phyloP scores from a whole-genome alignment of 1,284 basidiomycete species.

The Lignosus rhinocerotis region DNA sequence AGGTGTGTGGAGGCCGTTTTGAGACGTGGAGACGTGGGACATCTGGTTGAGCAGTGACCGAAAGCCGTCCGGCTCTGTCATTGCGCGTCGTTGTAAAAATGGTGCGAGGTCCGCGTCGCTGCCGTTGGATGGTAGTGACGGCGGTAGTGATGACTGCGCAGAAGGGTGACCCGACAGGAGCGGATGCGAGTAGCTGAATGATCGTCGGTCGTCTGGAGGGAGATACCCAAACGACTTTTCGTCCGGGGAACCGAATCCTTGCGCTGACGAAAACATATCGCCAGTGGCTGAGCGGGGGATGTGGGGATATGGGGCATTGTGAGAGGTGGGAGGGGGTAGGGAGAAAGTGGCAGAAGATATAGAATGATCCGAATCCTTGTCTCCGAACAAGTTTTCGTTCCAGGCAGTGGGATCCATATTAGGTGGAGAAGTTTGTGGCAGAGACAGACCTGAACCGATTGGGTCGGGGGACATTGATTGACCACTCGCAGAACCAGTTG shows the following conservation, averaged over 20 bases:
- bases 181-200: constrained; percentile 47
- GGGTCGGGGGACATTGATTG: constrained; percentile 38
- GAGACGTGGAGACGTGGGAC: constrained; percentile 14
- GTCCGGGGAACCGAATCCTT: constrained; percentile 34
- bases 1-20: constrained; percentile 18
- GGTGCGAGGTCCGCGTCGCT: constrained; percentile 25
- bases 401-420: constrained; percentile 54
- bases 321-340: constrained; percentile 35
- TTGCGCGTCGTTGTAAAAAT: constrained; percentile 43
- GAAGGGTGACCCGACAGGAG: constrained; percentile 41
- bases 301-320: constrained; percentile 40
- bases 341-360: constrained; percentile 42
- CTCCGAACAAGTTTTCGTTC: constrained; percentile 58
- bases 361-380: constrained; percentile 47
- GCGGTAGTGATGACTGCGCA: constrained; percentile 28
- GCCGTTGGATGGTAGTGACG: constrained; percentile 30
- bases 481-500: constrained; percentile 35
- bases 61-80: constrained; percentile 52
- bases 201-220: constrained; percentile 42
- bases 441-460: constrained; percentile 36
- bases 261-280: constrained; percentile 39
- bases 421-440: constrained; percentile 44
- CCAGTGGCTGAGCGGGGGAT: constrained; percentile 40
- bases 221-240: constrained; percentile 32
- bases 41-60: constrained; percentile 31